Evolutionary conservation across 495 filamentous ascomycete genomes (phyloP).

Genomic region (Beverwykella pulmonaria): DNA sequence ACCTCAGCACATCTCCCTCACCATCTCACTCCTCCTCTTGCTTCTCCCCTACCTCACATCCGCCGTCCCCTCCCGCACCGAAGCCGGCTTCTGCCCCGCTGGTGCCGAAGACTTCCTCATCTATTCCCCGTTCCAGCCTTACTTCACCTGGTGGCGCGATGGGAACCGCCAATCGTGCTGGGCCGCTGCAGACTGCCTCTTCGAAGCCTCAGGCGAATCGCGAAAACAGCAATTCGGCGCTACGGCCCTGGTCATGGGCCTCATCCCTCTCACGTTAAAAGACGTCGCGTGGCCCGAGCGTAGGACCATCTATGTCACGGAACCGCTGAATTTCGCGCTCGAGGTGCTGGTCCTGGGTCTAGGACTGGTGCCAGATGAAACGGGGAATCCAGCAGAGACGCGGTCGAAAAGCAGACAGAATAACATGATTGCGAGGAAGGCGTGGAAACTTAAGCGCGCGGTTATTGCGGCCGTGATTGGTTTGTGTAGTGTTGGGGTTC

Average conservation of each 20-base stretch:
- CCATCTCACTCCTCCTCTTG: background rate
- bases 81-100: background rate
- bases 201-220: slow-evolving; percentile 22
- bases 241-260: slow-evolving; percentile 35
- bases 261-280: slow-evolving; percentile 31
- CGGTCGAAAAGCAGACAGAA: background rate
- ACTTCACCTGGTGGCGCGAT: slow-evolving; percentile 6
- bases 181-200: slow-evolving; percentile 19
- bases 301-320: slow-evolving; percentile 19
- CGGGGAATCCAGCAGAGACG: slow-evolving; percentile 1
- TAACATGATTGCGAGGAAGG: slow-evolving; percentile 11
- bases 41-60: slow-evolving; percentile 2
- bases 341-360: slow-evolving; percentile 28
- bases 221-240: slow-evolving; percentile 37
- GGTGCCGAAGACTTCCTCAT: background rate
- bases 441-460: background rate
- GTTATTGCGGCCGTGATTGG: background rate
- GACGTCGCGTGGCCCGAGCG: slow-evolving; percentile 37
- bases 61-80: no score
- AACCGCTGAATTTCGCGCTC: background rate
- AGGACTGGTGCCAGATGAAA: slow-evolving; percentile 26
- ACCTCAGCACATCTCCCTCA: background rate
- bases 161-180: slow-evolving; percentile 11
- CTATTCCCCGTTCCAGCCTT: slow-evolving; percentile 29
- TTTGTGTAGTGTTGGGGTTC: background rate